Evolutionary conservation across 441 rosid genomes (phyloP).

Genomic region (Gossypium trilobum): DNA sequence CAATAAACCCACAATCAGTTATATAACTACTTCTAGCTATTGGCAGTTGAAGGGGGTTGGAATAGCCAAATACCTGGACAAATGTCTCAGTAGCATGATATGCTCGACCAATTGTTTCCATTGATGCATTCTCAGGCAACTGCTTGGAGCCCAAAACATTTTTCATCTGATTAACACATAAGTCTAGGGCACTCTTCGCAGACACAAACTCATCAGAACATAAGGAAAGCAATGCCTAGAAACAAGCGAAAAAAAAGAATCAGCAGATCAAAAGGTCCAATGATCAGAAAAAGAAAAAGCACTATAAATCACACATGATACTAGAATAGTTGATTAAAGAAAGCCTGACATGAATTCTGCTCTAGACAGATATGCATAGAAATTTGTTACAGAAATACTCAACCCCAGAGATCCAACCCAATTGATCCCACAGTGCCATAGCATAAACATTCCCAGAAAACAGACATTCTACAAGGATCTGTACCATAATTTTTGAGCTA

Average conservation of each 20-base stretch:
- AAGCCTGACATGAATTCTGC: not conserved
- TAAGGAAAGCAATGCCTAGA: conserved; percentile 82
- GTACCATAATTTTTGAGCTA: not conserved
- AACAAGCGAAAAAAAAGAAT: conserved; percentile 18
- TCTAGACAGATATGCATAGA: not conserved
- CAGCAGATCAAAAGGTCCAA: conserved; percentile 1
- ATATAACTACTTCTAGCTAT: not conserved
- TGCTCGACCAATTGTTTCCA: conserved; percentile 88
- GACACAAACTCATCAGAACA: conserved; percentile 85
- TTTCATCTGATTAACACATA: conserved; percentile 82
- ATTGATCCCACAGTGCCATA: not conserved
- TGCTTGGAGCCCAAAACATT: conserved; percentile 69
- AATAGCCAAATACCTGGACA: conserved; percentile 56
- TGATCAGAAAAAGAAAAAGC: not conserved
- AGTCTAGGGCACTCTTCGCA: conserved; percentile 72
- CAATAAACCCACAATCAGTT: conserved; percentile 7
- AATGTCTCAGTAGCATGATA: conserved; percentile 88
- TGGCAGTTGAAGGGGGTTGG: conserved; percentile 7
- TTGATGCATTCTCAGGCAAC: conserved; percentile 78
- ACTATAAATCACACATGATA: not conserved
- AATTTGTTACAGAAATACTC: not conserved
- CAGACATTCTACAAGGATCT: not conserved
- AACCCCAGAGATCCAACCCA: not conserved
- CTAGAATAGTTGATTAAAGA: not conserved
- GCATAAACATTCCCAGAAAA: conserved; percentile 5